phyloP scores from a whole-genome alignment of 2,329 filamentous ascomycete species.

The Arthrobotrys iridis region DNA sequence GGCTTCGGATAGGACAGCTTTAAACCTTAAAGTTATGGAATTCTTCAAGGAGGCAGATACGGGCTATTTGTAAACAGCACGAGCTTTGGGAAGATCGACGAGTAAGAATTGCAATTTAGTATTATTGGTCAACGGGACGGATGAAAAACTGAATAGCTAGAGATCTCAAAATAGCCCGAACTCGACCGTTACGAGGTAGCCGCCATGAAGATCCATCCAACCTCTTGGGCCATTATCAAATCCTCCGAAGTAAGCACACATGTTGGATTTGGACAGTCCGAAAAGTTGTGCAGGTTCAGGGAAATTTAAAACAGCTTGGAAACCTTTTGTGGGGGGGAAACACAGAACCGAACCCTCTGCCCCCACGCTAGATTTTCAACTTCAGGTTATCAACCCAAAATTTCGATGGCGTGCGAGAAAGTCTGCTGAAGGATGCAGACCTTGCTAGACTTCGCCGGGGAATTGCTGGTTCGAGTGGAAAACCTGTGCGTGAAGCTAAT shows the following conservation, averaged over 20 bases:
- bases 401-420: no score
- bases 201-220: background rate
- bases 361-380: no score
- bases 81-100: background rate
- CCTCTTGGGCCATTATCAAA: background rate
- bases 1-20: background rate
- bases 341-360: no score
- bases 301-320: no score
- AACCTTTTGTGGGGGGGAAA: no score
- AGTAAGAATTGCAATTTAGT: background rate
- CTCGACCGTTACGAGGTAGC: constrained; percentile 1
- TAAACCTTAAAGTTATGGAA: constrained; percentile 1
- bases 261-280: no score
- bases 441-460: no score
- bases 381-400: no score
- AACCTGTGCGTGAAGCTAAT: background rate
- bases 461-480: no score
- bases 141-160: background rate
- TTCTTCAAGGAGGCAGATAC: constrained; percentile 20
- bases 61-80: constrained; percentile 16
- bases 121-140: background rate
- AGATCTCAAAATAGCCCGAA: background rate
- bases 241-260: background rate
- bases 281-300: no score
- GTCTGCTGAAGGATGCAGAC: no score